These are phyloP conservation scores for Conticribra guillardii DNA, from an alignment of 108 stramenopile genomes.

Conservation along the genomic window DNA sequence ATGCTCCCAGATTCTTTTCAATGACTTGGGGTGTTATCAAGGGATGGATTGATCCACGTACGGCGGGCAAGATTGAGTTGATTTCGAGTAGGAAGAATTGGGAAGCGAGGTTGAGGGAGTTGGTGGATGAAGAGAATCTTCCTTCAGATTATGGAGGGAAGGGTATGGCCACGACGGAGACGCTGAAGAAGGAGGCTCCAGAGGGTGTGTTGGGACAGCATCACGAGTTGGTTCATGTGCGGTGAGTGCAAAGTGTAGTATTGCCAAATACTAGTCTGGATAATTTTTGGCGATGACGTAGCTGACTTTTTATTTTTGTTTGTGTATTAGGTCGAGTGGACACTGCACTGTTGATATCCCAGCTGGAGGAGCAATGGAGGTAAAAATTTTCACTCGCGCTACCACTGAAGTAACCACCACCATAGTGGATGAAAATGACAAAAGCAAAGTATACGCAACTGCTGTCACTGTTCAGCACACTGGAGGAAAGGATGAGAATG, in stretches of 20 bases:
- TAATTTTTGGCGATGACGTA: conserved; percentile 1
- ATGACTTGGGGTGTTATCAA: conserved; percentile 85
- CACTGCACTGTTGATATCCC: conserved; percentile 54
- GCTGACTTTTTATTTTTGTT: neutral
- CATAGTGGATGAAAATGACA: conserved; percentile 57
- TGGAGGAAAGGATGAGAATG: conserved; percentile 54
- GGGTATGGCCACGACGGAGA: conserved; percentile 57
- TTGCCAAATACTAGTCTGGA: too few species aligned
- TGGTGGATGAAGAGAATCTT: conserved; percentile 71
- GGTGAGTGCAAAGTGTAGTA: conserved; percentile 57
- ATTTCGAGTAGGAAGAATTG: conserved; percentile 63
- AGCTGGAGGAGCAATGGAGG: conserved; percentile 60
- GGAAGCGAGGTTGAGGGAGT: conserved; percentile 71
- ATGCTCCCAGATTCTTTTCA: conserved; percentile 85
- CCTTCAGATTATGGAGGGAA: conserved; percentile 86
- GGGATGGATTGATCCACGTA: conserved; percentile 86
- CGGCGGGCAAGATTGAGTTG: conserved; percentile 81
- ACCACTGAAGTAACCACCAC: conserved; percentile 70
- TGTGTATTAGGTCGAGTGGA: conserved; percentile 37
- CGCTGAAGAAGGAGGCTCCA: conserved; percentile 60
- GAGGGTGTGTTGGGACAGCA: conserved; percentile 61
- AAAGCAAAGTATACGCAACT: conserved; percentile 35
- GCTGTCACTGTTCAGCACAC: conserved; percentile 34
- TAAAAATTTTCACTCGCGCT: conserved; percentile 70
- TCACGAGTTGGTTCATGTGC: conserved; percentile 65